These are phyloP conservation scores for Acacia pycnantha DNA, from an alignment of 331 rosid species.

Conservation along the genomic window DNA sequence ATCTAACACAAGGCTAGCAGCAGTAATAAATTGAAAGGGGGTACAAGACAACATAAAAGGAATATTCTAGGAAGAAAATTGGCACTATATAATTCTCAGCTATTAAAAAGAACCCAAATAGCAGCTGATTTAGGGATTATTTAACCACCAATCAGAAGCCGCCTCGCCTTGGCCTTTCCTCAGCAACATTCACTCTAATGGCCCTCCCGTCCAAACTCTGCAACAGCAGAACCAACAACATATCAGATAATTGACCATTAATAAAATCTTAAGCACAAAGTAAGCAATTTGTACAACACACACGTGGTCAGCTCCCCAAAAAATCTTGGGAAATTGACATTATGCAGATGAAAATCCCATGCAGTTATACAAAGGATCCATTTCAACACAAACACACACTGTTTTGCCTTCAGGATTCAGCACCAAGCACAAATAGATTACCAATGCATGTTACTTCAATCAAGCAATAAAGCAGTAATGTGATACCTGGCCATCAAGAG, in stretches of 20 bases:
- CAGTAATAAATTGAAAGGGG: background rate
- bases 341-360: background rate
- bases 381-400: background rate
- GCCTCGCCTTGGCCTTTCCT: conserved; percentile 83
- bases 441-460: background rate
- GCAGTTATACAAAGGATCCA: background rate
- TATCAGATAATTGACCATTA: conserved; percentile 11
- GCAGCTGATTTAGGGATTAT: conserved; percentile 26
- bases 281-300: background rate
- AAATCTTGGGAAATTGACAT: background rate
- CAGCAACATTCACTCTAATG: conserved; percentile 88
- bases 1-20: conserved; percentile 33
- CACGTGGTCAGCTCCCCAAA: background rate
- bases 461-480: conserved; percentile 11
- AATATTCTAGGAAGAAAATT: background rate
- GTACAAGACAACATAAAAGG: background rate
- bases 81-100: conserved; percentile 32
- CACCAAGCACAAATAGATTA: conserved; percentile 11
- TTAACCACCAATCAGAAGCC: conserved; percentile 37
- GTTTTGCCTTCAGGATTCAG: background rate
- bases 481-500: conserved; percentile 94
- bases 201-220: conserved; percentile 91
- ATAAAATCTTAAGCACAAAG: conserved; percentile 4
- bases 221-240: conserved; percentile 28
- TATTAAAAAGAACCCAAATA: conserved; percentile 15